A percentile compares a stretch with the other conserved stretches of the same genome.
These are phyloP conservation scores for Anacardium occidentale DNA, from an alignment of 345 rosid species.

Conservation along the genomic window DNA sequence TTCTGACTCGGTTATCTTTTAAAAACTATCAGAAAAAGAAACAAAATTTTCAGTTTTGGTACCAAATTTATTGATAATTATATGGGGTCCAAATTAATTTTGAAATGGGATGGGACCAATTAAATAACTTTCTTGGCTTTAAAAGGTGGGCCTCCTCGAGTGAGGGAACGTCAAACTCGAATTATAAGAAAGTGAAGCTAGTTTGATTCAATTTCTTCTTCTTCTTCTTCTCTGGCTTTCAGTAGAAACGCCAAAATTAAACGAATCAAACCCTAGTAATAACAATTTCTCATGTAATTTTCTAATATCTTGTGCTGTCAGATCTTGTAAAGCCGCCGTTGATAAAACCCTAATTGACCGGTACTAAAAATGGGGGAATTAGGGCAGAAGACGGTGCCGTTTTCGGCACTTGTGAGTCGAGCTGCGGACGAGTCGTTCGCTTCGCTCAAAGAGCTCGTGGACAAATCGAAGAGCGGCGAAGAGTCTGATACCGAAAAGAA, in stretches of 20 bases:
- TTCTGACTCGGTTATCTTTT: no score
- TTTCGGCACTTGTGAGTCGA: conserved; percentile 72
- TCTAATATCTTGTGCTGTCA: background rate
- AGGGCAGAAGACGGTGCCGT: conserved; percentile 87
- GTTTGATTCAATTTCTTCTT: background rate
- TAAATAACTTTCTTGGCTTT: background rate
- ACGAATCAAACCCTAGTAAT: background rate
- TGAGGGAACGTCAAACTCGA: background rate
- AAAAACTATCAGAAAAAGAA: no score
- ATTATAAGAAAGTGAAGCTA: no score
- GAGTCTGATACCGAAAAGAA: conserved; percentile 84
- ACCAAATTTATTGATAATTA: no score
- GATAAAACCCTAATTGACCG: conserved; percentile 4
- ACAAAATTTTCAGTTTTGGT: no score
- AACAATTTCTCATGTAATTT: background rate
- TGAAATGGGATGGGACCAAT: background rate
- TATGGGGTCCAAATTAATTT: no score
- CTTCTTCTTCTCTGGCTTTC: background rate
- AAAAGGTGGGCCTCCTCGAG: background rate
- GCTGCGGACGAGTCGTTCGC: conserved; percentile 83
- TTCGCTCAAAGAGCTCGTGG: conserved; percentile 76
- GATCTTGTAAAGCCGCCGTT: background rate
- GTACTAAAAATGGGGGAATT: conserved; percentile 56
- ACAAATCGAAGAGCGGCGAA: conserved; percentile 65
- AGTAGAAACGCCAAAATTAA: background rate